Conservation (phyloP, 495 filamentous ascomycete species). For the Trichoderma asperelloides region DNA sequence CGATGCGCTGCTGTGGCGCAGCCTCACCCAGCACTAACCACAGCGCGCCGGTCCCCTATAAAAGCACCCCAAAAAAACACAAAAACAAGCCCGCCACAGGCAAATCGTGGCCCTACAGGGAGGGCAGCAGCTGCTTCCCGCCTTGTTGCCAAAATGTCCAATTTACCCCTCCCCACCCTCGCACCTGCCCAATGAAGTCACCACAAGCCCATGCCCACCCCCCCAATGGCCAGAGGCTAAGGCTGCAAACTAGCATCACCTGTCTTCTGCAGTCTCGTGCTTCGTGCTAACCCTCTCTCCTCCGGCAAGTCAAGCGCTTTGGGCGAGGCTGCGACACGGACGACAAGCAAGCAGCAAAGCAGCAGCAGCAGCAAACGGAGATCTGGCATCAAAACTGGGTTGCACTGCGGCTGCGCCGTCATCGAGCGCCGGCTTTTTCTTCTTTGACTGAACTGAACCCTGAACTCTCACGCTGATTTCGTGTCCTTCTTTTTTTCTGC, state of each 20-base stretch:
- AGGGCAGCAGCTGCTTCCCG: too few species aligned
- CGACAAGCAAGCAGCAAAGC: too few species aligned
- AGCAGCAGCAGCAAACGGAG: too few species aligned
- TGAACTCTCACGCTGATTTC: too few species aligned
- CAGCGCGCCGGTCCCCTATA: too few species aligned
- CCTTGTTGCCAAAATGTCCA: not conserved
- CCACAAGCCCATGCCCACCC: not conserved
- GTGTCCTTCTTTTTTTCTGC: constrained; percentile 4
- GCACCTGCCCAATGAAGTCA: constrained; percentile 7
- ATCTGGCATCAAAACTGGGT: not conserved
- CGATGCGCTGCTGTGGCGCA: too few species aligned
- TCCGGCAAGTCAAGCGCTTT: not conserved
- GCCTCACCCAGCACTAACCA: too few species aligned
- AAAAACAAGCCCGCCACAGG: too few species aligned
- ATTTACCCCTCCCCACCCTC: not conserved
- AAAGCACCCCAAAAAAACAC: too few species aligned
- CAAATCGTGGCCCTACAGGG: too few species aligned
- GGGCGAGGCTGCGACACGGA: too few species aligned
- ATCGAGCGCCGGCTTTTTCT: not conserved
- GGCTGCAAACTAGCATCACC: too few species aligned
- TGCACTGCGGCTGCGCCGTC: not conserved
- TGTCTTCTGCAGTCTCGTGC: not conserved
- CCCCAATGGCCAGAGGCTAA: not conserved
- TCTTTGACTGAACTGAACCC: not conserved
- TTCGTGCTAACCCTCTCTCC: not conserved